phyloP scores from a whole-genome alignment of 768 basidiomycete genomes.

The Russula compacta region DNA sequence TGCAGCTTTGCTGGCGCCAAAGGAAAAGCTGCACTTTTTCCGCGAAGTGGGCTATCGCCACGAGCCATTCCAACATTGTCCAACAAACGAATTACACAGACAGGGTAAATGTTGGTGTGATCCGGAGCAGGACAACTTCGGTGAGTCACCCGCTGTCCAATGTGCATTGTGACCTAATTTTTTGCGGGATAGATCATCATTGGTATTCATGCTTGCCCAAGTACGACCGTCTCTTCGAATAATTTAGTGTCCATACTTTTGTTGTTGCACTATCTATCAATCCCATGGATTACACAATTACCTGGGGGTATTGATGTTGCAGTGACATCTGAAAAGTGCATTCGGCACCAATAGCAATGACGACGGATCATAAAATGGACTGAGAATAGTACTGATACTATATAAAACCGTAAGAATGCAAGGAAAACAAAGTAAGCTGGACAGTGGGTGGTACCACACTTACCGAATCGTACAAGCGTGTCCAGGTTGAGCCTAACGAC shows the following conservation, averaged over 20 bases:
- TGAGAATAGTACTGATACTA: constrained; percentile 95
- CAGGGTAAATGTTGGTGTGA: constrained; percentile 80
- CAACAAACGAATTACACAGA: constrained; percentile 62
- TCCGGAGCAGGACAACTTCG: constrained; percentile 62
- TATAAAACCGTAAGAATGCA: background rate
- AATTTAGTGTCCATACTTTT: background rate
- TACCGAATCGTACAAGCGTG: constrained; percentile 91
- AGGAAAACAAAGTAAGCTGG: background rate
- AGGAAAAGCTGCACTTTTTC: constrained; percentile 92
- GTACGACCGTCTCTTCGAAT: constrained; percentile 18
- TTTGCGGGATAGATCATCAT: constrained; percentile 48
- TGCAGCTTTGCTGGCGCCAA: constrained; percentile 78
- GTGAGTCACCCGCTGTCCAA: constrained; percentile 31
- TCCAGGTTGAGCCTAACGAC: constrained; percentile 90
- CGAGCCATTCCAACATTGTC: constrained; percentile 91
- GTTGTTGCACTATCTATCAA: constrained; percentile 11
- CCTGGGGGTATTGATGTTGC: background rate
- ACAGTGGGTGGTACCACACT: constrained; percentile 23
- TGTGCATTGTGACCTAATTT: background rate
- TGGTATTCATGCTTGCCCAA: constrained; percentile 75
- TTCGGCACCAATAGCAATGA: background rate
- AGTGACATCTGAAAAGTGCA: background rate
- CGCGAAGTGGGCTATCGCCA: constrained; percentile 90
- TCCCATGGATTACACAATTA: constrained; percentile 3
- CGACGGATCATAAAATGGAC: constrained; percentile 54